Percentiles rank a stretch among this genome's conserved stretches.
Evolutionary conservation across 2,329 filamentous ascomycete genomes (phyloP).

Genomic region (Plectosphaerella cucumerina): DNA sequence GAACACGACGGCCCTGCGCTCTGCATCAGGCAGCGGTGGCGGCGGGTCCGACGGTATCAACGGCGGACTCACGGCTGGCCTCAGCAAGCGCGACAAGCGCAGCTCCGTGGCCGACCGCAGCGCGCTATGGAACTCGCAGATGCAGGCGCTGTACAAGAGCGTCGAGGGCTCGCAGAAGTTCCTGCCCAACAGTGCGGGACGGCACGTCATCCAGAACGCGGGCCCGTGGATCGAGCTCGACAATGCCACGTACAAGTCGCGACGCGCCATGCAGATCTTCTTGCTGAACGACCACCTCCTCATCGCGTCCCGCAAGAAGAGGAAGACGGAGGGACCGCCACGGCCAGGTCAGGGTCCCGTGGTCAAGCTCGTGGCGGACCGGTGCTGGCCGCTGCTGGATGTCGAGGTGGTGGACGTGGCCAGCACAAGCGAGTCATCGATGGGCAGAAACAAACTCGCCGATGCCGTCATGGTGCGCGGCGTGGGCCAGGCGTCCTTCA

Average conservation of each 20-base stretch:
- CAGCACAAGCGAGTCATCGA: constrained; percentile 54
- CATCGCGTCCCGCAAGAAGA: constrained; percentile 88
- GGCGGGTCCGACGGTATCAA: constrained; percentile 43
- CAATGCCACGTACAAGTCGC: constrained; percentile 93
- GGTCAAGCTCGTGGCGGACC: constrained; percentile 83
- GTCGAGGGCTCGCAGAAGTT: constrained; percentile 99
- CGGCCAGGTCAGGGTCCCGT: constrained; percentile 46
- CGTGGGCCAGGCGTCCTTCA: constrained; percentile 86
- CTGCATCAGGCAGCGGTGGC: constrained; percentile 50
- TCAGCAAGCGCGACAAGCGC: constrained; percentile 74
- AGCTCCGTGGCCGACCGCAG: constrained; percentile 77
- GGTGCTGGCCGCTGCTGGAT: constrained; percentile 90
- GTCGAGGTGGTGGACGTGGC: constrained; percentile 90
- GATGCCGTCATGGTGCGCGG: constrained; percentile 88
- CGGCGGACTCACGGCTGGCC: constrained; percentile 46
- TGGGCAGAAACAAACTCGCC: constrained; percentile 57
- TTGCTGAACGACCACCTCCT: constrained; percentile 92
- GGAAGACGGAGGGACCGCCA: constrained; percentile 66
- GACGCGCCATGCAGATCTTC: constrained; percentile 84
- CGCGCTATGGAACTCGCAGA: constrained; percentile 64
- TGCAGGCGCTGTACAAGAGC: constrained; percentile 86
- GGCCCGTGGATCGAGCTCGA: constrained; percentile 94
- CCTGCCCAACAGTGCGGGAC: constrained; percentile 81
- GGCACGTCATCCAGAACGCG: constrained; percentile 91
- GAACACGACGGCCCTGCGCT: constrained; percentile 63